Base-by-base conservation (phyloP, 495 filamentous ascomycete species). In the Penicillium robsamsonii region DNA sequence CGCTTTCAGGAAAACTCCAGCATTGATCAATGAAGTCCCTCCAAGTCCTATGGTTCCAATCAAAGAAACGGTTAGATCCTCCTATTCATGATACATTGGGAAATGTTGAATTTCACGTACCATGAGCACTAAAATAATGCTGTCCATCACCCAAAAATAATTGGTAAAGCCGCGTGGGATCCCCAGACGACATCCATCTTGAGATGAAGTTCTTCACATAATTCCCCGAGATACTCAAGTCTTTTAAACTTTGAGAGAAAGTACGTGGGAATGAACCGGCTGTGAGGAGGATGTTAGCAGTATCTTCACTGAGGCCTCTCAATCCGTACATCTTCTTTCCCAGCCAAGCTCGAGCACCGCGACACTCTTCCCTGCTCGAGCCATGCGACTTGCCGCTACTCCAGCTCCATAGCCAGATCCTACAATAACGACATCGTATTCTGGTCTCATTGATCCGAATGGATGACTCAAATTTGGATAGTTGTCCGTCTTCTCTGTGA, bases 361-460 rank as follows among this genome's bases (percentile, higher is more conserved):
- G 22, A 88, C 86, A 9, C 70, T 75, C 58, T 84, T 73, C 6
- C 81, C 81, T 9, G 79, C 83, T 46, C 84, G 71, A 4, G 84
- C 80, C 81, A 86, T 86, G 24, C 85, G 78, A 50, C 81, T 80
- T 2, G 84, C 86, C 13, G 86, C 83, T 15, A 88, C 82, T 15
- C 79, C 84, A 50, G 85, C 86, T 13, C 85, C 85, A 68, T 87
- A 87, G 1, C 86, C 86, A 17, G 83, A 87, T 0, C 86, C 85
- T 45, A 88, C 79, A 13, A 88, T 81, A 24, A 88, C 80, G 22
- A 81, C 80, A 62, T 89, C 85, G 51, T 88, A 87, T n/a, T 70
- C 63, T 38, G 70, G 64, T 30, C 81, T 71, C 61, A 88, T 78
- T 15, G 80, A 74, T 56, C 82, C 74, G 18, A 86, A 77, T 0